A percentile compares a stretch with the other conserved stretches of the same genome.
Evolutionary conservation across 768 basidiomycete genomes (phyloP).

Genomic region (Tremella yokohamensis): DNA sequence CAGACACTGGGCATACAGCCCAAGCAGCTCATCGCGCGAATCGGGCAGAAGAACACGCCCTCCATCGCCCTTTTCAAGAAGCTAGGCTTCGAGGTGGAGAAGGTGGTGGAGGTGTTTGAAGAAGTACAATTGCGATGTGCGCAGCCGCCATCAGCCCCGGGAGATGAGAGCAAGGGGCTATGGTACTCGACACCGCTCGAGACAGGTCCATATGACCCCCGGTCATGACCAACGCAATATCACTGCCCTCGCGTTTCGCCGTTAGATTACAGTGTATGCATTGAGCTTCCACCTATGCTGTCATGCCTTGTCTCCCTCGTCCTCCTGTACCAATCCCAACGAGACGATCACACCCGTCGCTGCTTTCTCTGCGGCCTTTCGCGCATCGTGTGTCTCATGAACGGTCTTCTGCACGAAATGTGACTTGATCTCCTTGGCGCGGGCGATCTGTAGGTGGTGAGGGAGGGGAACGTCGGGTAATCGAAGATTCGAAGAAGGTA

Average conservation of each 20-base stretch:
- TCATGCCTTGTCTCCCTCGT: slow-evolving; percentile 42
- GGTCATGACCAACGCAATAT: background rate
- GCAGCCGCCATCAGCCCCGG: background rate
- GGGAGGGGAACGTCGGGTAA: background rate
- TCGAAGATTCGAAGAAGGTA: background rate
- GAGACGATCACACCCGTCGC: slow-evolving; percentile 72
- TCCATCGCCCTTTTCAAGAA: slow-evolving; percentile 71
- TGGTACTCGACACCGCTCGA: background rate
- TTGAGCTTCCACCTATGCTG: background rate
- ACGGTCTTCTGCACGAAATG: slow-evolving; percentile 61
- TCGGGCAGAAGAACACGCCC: slow-evolving; percentile 65
- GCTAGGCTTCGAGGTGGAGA: slow-evolving; percentile 70
- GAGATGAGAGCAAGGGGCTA: background rate
- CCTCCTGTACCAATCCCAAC: slow-evolving; percentile 69
- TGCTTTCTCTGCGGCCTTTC: slow-evolving; percentile 67
- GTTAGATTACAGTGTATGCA: background rate
- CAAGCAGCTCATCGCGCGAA: slow-evolving; percentile 62
- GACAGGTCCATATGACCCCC: background rate
- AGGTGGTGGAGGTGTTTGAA: slow-evolving; percentile 67
- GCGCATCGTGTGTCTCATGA: slow-evolving; percentile 64
- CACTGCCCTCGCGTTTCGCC: background rate
- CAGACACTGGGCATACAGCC: slow-evolving; percentile 51
- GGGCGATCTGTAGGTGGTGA: slow-evolving; percentile 55
- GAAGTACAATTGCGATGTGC: slow-evolving; percentile 73
- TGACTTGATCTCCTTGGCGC: slow-evolving; percentile 67